Percentiles rank a stretch among this genome's conserved stretches.
Conservation (phyloP, 306 rosid species). For the Pterocarpus santalinus region DNA sequence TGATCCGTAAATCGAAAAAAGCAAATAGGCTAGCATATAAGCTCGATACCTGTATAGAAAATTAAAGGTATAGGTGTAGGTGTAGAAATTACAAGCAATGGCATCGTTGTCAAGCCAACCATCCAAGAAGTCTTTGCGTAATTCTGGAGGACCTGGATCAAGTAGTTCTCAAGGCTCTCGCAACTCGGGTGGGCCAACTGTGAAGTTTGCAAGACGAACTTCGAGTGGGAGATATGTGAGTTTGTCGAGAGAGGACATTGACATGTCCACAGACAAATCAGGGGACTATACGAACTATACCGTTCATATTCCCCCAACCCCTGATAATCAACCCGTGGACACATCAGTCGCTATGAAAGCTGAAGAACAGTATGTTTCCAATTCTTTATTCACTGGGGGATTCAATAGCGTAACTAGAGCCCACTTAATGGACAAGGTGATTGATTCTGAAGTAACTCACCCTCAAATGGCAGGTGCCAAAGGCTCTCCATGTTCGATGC, state of each 20-base stretch:
- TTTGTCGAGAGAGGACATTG: conserved; percentile 88
- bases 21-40: background rate
- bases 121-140: conserved; percentile 66
- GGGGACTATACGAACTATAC: conserved; percentile 88
- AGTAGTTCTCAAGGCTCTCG: conserved; percentile 51
- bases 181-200: conserved; percentile 59
- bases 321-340: conserved; percentile 88
- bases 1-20: background rate
- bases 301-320: conserved; percentile 90
- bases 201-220: conserved; percentile 84
- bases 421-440: conserved; percentile 92
- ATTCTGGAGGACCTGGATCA: conserved; percentile 60
- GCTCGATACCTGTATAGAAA: background rate
- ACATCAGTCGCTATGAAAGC: conserved; percentile 81
- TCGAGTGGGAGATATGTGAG: conserved; percentile 87
- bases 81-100: conserved; percentile 44
- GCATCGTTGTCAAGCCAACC: conserved; percentile 63
- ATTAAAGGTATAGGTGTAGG: background rate
- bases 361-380: conserved; percentile 88
- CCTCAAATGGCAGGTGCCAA: conserved; percentile 98
- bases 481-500: conserved; percentile 80
- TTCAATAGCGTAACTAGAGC: conserved; percentile 92
- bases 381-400: conserved; percentile 87
- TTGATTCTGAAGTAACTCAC: conserved; percentile 84
- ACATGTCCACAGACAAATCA: conserved; percentile 73